phyloP scores from a whole-genome alignment of 495 filamentous ascomycete species.

The Aspergillus nanangensis region DNA sequence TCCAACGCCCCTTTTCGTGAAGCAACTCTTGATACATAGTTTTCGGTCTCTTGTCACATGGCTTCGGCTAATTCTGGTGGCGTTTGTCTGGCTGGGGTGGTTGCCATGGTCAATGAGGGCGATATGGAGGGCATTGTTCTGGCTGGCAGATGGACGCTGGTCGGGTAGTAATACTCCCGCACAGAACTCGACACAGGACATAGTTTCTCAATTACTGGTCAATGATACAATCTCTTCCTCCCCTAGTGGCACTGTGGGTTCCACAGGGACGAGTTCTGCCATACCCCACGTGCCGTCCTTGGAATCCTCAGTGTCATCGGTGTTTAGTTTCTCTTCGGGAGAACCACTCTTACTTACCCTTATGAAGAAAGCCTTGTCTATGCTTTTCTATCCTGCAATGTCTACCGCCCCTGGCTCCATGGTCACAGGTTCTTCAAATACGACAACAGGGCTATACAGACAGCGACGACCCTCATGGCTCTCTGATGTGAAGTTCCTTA shows the following conservation, averaged over 20 bases:
- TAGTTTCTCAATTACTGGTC: slow-evolving; percentile 13
- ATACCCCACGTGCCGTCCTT: slow-evolving; percentile 20
- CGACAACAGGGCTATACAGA: slow-evolving; percentile 20
- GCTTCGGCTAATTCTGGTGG: slow-evolving; percentile 72
- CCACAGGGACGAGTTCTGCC: slow-evolving; percentile 23
- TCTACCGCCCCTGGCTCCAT: slow-evolving; percentile 18
- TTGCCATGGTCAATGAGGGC: slow-evolving; percentile 88
- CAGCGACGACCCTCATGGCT: slow-evolving; percentile 48
- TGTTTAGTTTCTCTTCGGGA: slow-evolving; percentile 36
- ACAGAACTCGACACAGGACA: slow-evolving; percentile 15
- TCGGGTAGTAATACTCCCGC: slow-evolving; percentile 36
- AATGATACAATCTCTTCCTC: slow-evolving; percentile 39
- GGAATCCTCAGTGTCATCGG: slow-evolving; percentile 36
- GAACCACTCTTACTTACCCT: slow-evolving; percentile 48
- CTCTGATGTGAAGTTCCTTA: slow-evolving; percentile 68
- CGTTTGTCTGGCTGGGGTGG: slow-evolving; percentile 81
- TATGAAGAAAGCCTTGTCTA: slow-evolving; percentile 39
- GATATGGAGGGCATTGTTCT: slow-evolving; percentile 89
- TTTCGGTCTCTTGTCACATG: slow-evolving; percentile 67
- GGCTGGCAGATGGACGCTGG: slow-evolving; percentile 91
- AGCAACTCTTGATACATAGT: slow-evolving; percentile 67
- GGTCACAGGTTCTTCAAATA: slow-evolving; percentile 16
- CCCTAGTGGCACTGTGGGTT: slow-evolving; percentile 14
- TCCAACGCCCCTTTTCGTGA: slow-evolving; percentile 73
- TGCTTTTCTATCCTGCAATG: slow-evolving; percentile 35